Evolutionary conservation across 2,329 filamentous ascomycete species (phyloP).

Genomic region (Trichoderma sp.): DNA sequence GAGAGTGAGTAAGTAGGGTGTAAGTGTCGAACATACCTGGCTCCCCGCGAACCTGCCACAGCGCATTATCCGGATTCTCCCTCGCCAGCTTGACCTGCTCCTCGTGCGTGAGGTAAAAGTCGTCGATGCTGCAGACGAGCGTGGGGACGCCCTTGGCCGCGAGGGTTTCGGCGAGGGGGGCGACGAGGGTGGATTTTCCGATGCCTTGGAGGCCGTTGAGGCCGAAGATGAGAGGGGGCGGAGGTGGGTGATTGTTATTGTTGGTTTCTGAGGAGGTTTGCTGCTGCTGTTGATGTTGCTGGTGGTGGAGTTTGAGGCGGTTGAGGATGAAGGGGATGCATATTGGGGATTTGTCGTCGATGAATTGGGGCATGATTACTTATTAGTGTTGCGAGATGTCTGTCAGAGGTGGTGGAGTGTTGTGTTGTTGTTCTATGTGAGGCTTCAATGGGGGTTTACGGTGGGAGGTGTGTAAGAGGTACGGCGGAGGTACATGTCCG

Average conservation of each 20-base stretch:
- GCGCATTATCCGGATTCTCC: slow-evolving; percentile 67
- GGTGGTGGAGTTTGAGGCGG: slow-evolving; percentile 55
- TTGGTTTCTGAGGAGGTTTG: not conserved
- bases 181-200: slow-evolving; percentile 87
- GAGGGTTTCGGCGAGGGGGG: slow-evolving; percentile 64
- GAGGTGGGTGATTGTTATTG: slow-evolving; percentile 33
- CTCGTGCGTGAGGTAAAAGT: slow-evolving; percentile 78
- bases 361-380: slow-evolving; percentile 43
- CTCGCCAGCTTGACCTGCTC: slow-evolving; percentile 67
- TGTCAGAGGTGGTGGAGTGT: not conserved
- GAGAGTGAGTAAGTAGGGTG: not conserved
- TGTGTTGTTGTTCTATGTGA: not conserved
- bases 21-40: slow-evolving; percentile 55
- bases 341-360: slow-evolving; percentile 77
- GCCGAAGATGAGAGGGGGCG: slow-evolving; percentile 73
- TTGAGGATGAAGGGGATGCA: slow-evolving; percentile 77
- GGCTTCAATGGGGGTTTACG: not conserved
- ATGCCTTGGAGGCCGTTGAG: slow-evolving; percentile 90
- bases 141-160: slow-evolving; percentile 61
- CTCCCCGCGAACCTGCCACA: slow-evolving; percentile 81
- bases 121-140: slow-evolving; percentile 80
- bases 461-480: no score
- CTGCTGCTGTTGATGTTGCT: no score
- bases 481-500: not conserved
- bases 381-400: not conserved